Percentiles rank a stretch among this genome's conserved stretches.
These are phyloP conservation scores for Sporothrix sp. DNA, from an alignment of 2,329 filamentous ascomycete species.

Conservation along the genomic window DNA sequence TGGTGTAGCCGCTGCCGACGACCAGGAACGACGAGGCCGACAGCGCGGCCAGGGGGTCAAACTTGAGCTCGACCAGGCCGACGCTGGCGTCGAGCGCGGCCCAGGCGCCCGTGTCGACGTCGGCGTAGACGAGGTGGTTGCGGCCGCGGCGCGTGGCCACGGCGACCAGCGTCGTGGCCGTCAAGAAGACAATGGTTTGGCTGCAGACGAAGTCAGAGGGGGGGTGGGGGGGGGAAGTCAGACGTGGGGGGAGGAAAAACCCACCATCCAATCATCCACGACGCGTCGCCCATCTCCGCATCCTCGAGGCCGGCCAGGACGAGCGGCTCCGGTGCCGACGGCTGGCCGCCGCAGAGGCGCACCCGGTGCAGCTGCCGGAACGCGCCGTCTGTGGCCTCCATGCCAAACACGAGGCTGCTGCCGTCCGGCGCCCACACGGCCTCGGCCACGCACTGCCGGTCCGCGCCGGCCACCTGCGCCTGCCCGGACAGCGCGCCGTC, in stretches of 20 bases:
- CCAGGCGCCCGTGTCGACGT: constrained; percentile 27
- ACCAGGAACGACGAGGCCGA: constrained; percentile 29
- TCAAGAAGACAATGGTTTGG: constrained; percentile 32
- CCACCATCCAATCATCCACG: constrained; percentile 26
- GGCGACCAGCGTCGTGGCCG: constrained; percentile 27
- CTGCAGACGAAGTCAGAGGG: constrained; percentile 12
- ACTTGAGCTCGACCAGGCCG: constrained; percentile 25
- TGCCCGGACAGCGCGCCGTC: constrained; percentile 21
- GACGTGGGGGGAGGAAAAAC: not conserved
- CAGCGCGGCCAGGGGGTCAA: constrained; percentile 28
- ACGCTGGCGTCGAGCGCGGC: constrained; percentile 26
- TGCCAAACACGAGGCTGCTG: constrained; percentile 34
- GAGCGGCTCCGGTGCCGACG: not conserved
- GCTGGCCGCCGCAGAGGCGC: not conserved
- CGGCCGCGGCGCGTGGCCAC: constrained; percentile 25
- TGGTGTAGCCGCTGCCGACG: constrained; percentile 27
- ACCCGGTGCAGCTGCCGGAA: constrained; percentile 39
- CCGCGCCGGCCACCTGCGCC: constrained; percentile 32
- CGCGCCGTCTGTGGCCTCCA: constrained; percentile 30
- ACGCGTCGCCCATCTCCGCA: constrained; percentile 30
- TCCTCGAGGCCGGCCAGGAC: constrained; percentile 27
- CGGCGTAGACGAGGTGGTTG: constrained; percentile 29
- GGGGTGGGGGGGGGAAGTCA: not conserved
- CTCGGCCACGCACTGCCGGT: constrained; percentile 36
- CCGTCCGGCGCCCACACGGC: constrained; percentile 42